Percentiles rank a stretch among this genome's conserved stretches.
Conservation (phyloP, 208 protist genomes). For the Acanthamoeba rhysodes region DNA sequence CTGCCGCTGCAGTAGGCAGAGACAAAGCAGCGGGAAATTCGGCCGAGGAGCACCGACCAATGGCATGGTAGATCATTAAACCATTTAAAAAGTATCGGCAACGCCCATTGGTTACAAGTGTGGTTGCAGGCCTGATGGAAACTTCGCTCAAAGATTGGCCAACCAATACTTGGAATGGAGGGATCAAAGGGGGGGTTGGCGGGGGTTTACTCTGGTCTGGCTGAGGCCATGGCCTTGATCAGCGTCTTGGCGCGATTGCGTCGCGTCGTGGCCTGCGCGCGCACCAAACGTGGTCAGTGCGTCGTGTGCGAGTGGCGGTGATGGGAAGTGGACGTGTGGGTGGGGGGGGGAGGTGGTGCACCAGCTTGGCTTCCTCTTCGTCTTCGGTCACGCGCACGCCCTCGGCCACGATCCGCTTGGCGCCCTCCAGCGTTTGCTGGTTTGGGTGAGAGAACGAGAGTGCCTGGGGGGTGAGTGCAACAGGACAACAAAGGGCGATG, state of each 20-base stretch:
- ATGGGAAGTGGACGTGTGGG: neutral
- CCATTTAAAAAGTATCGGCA: neutral
- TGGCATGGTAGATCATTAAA: neutral
- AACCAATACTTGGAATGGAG: neutral
- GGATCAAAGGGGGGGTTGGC: no score
- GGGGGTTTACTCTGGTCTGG: constrained; percentile 23
- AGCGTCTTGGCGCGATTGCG: constrained; percentile 37
- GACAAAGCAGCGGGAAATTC: constrained; percentile 24
- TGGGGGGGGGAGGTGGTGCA: neutral
- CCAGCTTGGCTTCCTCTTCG: neutral
- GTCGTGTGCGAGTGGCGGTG: neutral
- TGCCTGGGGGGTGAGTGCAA: neutral
- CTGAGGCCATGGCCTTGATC: neutral
- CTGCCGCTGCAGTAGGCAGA: neutral
- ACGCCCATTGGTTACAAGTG: neutral
- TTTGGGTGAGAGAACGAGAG: neutral
- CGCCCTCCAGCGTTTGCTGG: neutral
- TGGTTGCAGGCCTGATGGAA: neutral
- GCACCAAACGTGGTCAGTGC: neutral
- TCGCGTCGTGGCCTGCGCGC: constrained; percentile 1
- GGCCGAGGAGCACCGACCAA: neutral
- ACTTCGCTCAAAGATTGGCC: neutral
- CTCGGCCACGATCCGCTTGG: constrained; percentile 27
- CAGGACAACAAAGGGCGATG: neutral
- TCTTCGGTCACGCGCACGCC: constrained; percentile 5